Evolutionary conservation across 192 early-diverging fungal genomes (phyloP).

Genomic region (Glomus cerebriforme): DNA sequence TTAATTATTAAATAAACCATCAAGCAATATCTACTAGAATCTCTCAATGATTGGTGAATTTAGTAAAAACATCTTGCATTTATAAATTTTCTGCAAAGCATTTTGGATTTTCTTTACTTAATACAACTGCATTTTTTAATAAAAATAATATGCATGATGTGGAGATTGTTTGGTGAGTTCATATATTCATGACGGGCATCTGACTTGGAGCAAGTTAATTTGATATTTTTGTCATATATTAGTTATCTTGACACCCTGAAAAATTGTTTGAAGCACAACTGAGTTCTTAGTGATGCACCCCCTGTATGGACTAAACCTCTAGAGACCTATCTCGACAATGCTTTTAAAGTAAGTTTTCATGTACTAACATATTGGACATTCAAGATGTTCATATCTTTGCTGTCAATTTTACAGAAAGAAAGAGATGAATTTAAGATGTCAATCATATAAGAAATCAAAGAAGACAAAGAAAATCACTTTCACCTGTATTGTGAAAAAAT

Average conservation of each 20-base stretch:
- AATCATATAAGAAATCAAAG: slow-evolving; percentile 18
- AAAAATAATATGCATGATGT: slow-evolving; percentile 11
- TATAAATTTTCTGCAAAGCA: no score
- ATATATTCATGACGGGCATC: slow-evolving; percentile 1
- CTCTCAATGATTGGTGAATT: no score
- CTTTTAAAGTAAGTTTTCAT: slow-evolving; percentile 23
- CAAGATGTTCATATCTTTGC: background rate
- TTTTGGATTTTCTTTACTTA: no score
- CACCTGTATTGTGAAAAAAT: no score
- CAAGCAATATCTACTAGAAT: no score
- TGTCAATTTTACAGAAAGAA: slow-evolving; percentile 14
- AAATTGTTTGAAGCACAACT: slow-evolving; percentile 1
- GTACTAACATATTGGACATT: background rate
- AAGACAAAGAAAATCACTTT: slow-evolving; percentile 11
- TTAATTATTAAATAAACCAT: no score
- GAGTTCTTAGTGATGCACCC: slow-evolving; percentile 2
- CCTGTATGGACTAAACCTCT: slow-evolving; percentile 26
- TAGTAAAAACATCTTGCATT: no score
- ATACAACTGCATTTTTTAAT: no score
- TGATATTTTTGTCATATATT: slow-evolving; percentile 8
- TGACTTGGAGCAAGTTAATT: slow-evolving; percentile 24
- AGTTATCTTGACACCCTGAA: slow-evolving; percentile 18
- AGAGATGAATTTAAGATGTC: slow-evolving; percentile 24
- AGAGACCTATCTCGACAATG: slow-evolving; percentile 14
- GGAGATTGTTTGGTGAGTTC: slow-evolving; percentile 15